Conservation (phyloP, 768 basidiomycete species). For the Aureoboletus auriporus region DNA sequence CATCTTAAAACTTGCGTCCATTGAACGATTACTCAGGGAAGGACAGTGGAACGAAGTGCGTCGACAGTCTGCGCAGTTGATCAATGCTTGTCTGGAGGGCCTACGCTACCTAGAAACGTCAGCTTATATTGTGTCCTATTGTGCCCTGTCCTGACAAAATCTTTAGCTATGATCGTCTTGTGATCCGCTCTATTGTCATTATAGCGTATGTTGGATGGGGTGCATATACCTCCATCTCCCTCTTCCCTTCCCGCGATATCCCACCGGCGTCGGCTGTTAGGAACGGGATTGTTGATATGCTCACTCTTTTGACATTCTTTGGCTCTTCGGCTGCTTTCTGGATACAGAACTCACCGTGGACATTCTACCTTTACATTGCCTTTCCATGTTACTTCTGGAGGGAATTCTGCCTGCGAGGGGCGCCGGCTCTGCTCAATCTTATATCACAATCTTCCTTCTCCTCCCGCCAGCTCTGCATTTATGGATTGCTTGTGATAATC, state of each 20-base stretch:
- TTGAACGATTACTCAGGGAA: slow-evolving; percentile 43
- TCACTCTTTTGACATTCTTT: slow-evolving; percentile 27
- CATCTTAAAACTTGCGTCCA: slow-evolving; percentile 32
- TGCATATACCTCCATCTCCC: slow-evolving; percentile 56
- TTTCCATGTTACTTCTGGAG: slow-evolving; percentile 82
- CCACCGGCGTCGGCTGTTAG: background rate
- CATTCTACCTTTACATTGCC: slow-evolving; percentile 69
- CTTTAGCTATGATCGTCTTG: slow-evolving; percentile 62
- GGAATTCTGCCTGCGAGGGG: slow-evolving; percentile 38
- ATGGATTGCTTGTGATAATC: slow-evolving; percentile 32
- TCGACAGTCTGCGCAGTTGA: slow-evolving; percentile 45
- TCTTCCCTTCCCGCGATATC: slow-evolving; percentile 43
- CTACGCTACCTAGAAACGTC: slow-evolving; percentile 76
- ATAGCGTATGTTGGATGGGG: slow-evolving; percentile 78
- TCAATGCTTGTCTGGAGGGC: slow-evolving; percentile 52
- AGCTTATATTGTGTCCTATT: background rate
- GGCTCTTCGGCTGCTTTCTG: slow-evolving; percentile 49
- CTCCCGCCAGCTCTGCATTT: slow-evolving; percentile 18
- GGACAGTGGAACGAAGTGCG: slow-evolving; percentile 49
- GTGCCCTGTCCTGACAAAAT: slow-evolving; percentile 4
- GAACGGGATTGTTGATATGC: slow-evolving; percentile 13
- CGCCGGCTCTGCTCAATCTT: slow-evolving; percentile 9
- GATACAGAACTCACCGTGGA: slow-evolving; percentile 63
- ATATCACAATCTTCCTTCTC: slow-evolving; percentile 23
- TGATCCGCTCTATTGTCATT: slow-evolving; percentile 67